phyloP scores from a whole-genome alignment of 768 basidiomycete genomes.

The Asterophora lycoperdoides region DNA sequence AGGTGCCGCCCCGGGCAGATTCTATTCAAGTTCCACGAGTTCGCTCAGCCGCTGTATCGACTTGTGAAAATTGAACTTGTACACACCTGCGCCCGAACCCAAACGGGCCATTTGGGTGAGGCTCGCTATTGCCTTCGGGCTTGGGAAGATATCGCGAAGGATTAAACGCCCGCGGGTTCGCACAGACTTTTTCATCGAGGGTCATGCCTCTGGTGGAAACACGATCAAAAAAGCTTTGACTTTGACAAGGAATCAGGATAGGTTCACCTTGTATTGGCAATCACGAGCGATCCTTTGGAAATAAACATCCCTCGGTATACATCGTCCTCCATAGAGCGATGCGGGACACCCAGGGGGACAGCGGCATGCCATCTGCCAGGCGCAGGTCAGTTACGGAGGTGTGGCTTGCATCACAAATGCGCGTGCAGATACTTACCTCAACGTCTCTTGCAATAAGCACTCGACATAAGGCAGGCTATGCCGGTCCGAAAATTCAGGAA shows the following conservation, averaged over 20 bases:
- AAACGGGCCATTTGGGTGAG: slow-evolving; percentile 7
- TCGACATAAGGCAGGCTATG: slow-evolving; percentile 17
- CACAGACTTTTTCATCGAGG: slow-evolving; percentile 9
- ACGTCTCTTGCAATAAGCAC: slow-evolving; percentile 9
- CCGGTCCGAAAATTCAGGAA: slow-evolving; percentile 14
- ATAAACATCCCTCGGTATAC: slow-evolving; percentile 17
- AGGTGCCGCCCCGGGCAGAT: slow-evolving; percentile 27
- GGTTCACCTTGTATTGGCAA: slow-evolving; percentile 11
- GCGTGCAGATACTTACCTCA: too few relatives aligned
- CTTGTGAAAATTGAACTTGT: too few relatives aligned
- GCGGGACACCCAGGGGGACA: too few relatives aligned
- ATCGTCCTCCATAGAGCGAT: slow-evolving; percentile 12
- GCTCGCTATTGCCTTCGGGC: slow-evolving; percentile 13
- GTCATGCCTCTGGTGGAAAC: slow-evolving; percentile 10
- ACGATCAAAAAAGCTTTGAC: neutral
- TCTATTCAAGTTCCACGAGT: too few relatives aligned
- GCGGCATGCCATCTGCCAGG: too few relatives aligned
- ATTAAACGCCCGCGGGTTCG: slow-evolving; percentile 8
- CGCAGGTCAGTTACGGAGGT: too few relatives aligned
- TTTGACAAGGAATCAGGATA: too few relatives aligned
- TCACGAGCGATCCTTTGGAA: slow-evolving; percentile 11
- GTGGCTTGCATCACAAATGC: too few relatives aligned
- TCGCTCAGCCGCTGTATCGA: too few relatives aligned
- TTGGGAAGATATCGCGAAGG: slow-evolving; percentile 13
- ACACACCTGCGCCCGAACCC: slow-evolving; percentile 16